These are phyloP conservation scores for Phoenix roebelenii DNA, from an alignment of 176 grass and related monocot genomes.

Conservation along the genomic window DNA sequence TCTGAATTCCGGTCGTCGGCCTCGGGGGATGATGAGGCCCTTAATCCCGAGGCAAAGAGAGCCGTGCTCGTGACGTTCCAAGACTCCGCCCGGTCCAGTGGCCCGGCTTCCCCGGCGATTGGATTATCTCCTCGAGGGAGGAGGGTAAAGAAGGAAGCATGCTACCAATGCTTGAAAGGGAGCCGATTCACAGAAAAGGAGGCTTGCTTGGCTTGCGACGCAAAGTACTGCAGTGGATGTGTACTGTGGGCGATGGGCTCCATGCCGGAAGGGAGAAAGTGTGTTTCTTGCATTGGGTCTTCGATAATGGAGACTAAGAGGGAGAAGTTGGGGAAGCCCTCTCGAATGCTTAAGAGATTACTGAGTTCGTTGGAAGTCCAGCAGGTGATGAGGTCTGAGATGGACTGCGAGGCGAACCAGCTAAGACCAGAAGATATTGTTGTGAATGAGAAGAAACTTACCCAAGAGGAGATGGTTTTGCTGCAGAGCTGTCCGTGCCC, in stretches of 20 bases:
- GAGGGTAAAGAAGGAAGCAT: conserved; percentile 28
- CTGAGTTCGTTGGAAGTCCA: conserved; percentile 64
- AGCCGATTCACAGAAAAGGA: conserved; percentile 67
- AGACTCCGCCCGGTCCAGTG: conserved; percentile 25
- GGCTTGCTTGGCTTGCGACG: conserved; percentile 60
- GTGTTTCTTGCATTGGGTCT: conserved; percentile 53
- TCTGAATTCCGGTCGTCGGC: conserved; percentile 39
- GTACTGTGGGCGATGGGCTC: conserved; percentile 82
- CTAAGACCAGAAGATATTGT: conserved; percentile 64
- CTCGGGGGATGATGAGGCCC: conserved; percentile 19
- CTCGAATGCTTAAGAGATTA: conserved; percentile 54
- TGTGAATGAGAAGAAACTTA: conserved; percentile 56
- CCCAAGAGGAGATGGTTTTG: conserved; percentile 44
- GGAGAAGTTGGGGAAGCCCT: conserved; percentile 51
- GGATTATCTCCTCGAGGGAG: background rate
- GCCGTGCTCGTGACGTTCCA: conserved; percentile 11
- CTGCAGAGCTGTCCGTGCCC: conserved; percentile 56
- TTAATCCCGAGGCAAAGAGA: conserved; percentile 5
- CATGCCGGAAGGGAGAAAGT: conserved; percentile 92
- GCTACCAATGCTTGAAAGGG: conserved; percentile 60
- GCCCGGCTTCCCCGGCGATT: conserved; percentile 23
- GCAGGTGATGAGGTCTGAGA: conserved; percentile 70
- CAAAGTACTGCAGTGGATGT: conserved; percentile 60
- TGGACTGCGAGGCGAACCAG: conserved; percentile 55
- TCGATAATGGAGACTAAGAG: conserved; percentile 58